Conservation (phyloP, 2,329 filamentous ascomycete species). For the Aspergillus sp. region DNA sequence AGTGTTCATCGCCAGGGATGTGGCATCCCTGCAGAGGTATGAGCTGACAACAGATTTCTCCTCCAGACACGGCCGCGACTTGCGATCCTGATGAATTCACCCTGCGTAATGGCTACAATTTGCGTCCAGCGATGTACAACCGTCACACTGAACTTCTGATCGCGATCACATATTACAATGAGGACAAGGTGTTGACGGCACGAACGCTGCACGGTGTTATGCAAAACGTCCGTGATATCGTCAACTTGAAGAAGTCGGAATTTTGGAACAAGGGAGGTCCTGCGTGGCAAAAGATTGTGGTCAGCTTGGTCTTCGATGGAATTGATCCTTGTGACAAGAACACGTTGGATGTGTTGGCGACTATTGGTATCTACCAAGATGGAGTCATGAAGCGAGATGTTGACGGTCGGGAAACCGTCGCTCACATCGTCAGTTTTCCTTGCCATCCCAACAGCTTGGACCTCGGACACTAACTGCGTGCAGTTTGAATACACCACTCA, state of each 20-base stretch:
- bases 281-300: conserved; percentile 97
- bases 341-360: conserved; percentile 82
- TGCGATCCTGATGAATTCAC: conserved; percentile 98
- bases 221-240: conserved; percentile 96
- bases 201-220: conserved; percentile 93
- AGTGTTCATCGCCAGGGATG: conserved; percentile 16
- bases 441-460: neutral
- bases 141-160: conserved; percentile 93
- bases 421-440: conserved; percentile 58
- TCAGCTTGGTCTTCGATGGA: conserved; percentile 91
- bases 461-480: conserved; percentile 1
- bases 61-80: conserved; percentile 75
- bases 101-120: conserved; percentile 95
- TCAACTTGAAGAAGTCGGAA: conserved; percentile 94
- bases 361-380: conserved; percentile 93
- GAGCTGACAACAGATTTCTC: conserved; percentile 1
- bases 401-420: conserved; percentile 87
- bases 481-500: conserved; percentile 93
- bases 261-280: conserved; percentile 99
- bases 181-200: conserved; percentile 87
- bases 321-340: conserved; percentile 96
- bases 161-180: conserved; percentile 98
- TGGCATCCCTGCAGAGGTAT: neutral
- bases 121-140: conserved; percentile 97
- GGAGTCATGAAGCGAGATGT: conserved; percentile 97